Evolutionary conservation across 139 green algal genomes (phyloP).

Genomic region (Asterochloris erici): DNA sequence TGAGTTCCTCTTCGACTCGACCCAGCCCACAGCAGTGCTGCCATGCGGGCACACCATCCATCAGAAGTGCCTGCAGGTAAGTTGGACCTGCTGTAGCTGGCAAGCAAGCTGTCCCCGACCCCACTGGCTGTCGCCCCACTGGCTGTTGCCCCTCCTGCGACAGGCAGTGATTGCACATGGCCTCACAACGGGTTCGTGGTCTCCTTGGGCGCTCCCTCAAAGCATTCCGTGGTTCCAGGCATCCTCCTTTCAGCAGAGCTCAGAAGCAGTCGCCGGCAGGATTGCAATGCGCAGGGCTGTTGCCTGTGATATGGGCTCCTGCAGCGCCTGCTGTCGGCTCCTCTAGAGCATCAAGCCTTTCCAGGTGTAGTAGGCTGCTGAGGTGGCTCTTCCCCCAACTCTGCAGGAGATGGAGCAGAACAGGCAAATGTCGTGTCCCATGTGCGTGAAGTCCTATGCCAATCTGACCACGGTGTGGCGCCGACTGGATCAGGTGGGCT

Average conservation of each 20-base stretch:
- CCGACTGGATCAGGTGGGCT: slow-evolving; percentile 40
- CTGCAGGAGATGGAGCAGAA: slow-evolving; percentile 30
- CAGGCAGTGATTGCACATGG: not conserved
- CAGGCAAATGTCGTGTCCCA: slow-evolving; percentile 52
- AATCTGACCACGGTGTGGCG: slow-evolving; percentile 56
- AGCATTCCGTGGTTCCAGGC: not conserved
- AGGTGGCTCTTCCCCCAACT: not conserved
- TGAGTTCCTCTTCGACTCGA: slow-evolving; percentile 92
- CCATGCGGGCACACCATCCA: slow-evolving; percentile 93
- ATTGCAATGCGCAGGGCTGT: not conserved
- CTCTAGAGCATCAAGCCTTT: too few species aligned
- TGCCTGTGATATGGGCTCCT: not conserved
- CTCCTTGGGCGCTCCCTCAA: not conserved
- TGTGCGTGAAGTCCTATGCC: slow-evolving; percentile 61
- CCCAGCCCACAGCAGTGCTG: slow-evolving; percentile 81
- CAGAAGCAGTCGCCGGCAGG: not conserved
- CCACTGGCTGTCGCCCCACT: not conserved
- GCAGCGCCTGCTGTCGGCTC: too few species aligned
- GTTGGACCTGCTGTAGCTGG: not conserved
- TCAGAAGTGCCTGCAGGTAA: slow-evolving; percentile 58
- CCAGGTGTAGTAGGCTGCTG: not conserved
- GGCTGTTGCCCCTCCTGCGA: not conserved
- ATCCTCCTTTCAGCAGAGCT: not conserved
- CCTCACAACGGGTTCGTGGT: not conserved
- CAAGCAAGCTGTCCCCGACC: not conserved